Evolutionary conservation across 441 rosid species (phyloP), one percentile per base, ranked within the genome.

Genomic region (Bocquillonia castaneifolia): DNA sequence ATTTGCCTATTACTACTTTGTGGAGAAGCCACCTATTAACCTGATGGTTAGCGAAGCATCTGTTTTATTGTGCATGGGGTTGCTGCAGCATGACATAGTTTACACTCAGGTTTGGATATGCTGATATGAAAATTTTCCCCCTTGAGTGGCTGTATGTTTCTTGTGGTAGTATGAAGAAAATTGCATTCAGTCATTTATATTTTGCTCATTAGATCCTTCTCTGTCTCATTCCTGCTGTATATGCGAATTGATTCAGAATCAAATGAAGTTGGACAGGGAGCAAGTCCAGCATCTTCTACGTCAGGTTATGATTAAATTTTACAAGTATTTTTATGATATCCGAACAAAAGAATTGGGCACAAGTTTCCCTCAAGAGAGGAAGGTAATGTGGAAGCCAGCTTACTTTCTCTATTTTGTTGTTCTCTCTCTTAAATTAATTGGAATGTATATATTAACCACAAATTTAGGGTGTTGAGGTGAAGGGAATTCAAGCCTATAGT

Each of bases 81-180:
- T 61, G 51, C 65, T 40, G 65, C 65, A 39, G 15, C 65, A 25
- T 25, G 51, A 42, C 25, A 17, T 61, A 42, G 40, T 20, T 61
- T 22, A 61, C 10, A 28, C 28, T 55, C 10, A 28, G 59, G 20
- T 55, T 26, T 29, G 37, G 15, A 2, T 5, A 14, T 29, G 5
- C n/a, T n/a, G n/a, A n/a, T n/a, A n/a, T n/a, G n/a, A 3, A 14
- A 5, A 0, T 44, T 17, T 6, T 14, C 6, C 20, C n/a, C 36
- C 17, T 54, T 3, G 10, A 14, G 23, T 3, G 23, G 17, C 15
- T 52, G 14, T 29, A 13, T 56, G 6, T 3, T 23, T 23, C 55
- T 51, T 23, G 28, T 51, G 29, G 26, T 22, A 8, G 14, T 22
- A 22, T 8, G 14, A 51, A 51, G 8, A 20, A 7, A 10, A 51